Conservation (phyloP, 2,329 filamentous ascomycete genomes). For the Fusarium goolgardi region DNA sequence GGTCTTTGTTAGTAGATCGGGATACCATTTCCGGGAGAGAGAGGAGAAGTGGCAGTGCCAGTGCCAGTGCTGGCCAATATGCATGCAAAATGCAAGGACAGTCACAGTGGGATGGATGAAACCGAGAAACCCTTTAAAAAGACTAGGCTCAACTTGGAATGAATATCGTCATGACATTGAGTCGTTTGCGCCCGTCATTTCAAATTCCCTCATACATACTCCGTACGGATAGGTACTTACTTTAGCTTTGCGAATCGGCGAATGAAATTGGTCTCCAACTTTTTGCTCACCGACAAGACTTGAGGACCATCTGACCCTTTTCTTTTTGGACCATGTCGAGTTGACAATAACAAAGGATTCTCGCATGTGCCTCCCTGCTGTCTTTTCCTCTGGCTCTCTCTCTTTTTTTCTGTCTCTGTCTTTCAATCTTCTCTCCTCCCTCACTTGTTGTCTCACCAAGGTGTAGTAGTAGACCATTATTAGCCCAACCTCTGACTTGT, state of each 20-base stretch:
- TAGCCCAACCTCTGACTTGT: neutral
- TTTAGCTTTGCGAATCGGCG: conserved; percentile 1
- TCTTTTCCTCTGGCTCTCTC: too few relatives aligned
- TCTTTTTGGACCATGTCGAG: neutral
- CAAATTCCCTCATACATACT: conserved; percentile 26
- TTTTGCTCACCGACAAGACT: conserved; percentile 20
- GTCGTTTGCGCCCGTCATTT: neutral
- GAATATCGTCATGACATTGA: conserved; percentile 5
- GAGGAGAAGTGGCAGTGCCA: conserved; percentile 21
- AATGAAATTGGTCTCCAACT: neutral
- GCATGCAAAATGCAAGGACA: neutral
- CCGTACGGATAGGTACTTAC: too few relatives aligned
- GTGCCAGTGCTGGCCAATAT: too few relatives aligned
- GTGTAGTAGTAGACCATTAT: neutral
- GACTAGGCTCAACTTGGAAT: conserved; percentile 7
- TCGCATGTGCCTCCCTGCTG: neutral
- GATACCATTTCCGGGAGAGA: conserved; percentile 25
- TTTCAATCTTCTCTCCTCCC: too few relatives aligned
- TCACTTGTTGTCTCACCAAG: neutral
- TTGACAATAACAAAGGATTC: neutral
- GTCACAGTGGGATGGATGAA: neutral
- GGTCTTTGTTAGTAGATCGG: conserved; percentile 8
- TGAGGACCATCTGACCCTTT: neutral
- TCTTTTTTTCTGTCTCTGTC: neutral
- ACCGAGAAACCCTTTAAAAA: neutral